phyloP scores from a whole-genome alignment of 2,329 filamentous ascomycete species.

The Metarhizium humberi region DNA sequence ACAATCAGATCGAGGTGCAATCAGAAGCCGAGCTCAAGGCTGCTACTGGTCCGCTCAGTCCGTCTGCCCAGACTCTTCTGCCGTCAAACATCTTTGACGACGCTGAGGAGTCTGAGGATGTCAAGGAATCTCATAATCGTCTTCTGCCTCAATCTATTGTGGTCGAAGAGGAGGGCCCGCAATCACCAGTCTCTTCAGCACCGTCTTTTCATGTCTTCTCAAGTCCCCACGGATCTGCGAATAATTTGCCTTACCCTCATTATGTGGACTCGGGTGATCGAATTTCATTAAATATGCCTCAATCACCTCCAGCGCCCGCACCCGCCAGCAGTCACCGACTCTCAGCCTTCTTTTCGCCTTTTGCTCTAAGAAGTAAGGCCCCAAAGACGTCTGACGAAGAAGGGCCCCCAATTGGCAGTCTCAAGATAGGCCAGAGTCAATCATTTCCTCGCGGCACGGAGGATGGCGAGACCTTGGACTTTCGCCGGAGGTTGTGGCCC shows the following conservation, averaged over 20 bases:
- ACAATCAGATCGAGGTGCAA: constrained; percentile 30
- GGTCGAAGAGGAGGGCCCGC: constrained; percentile 33
- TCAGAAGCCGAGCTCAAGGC: constrained; percentile 55
- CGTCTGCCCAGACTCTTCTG: constrained; percentile 63
- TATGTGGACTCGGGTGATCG: constrained; percentile 38
- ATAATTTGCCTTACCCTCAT: constrained; percentile 46
- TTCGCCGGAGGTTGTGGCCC: constrained; percentile 44
- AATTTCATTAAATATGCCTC: constrained; percentile 27
- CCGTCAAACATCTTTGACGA: constrained; percentile 61
- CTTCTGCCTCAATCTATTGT: constrained; percentile 22
- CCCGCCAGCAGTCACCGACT: constrained; percentile 25
- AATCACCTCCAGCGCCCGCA: constrained; percentile 29
- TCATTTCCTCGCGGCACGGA: constrained; percentile 60
- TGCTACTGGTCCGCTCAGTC: constrained; percentile 63
- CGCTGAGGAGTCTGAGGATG: constrained; percentile 43
- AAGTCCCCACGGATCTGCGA: constrained; percentile 52
- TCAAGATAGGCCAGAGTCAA: constrained; percentile 66
- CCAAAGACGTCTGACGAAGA: constrained; percentile 39
- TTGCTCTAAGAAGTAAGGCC: constrained; percentile 50
- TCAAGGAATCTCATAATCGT: constrained; percentile 23
- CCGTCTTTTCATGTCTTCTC: constrained; percentile 48
- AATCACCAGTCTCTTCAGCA: constrained; percentile 52
- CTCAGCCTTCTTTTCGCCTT: constrained; percentile 47
- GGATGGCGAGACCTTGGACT: constrained; percentile 42
- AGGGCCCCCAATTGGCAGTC: constrained; percentile 56